A percentile compares a stretch with the other conserved stretches of the same genome.
phyloP scores from a whole-genome alignment of 2,329 filamentous ascomycete species.

The Penicillium sp. region DNA sequence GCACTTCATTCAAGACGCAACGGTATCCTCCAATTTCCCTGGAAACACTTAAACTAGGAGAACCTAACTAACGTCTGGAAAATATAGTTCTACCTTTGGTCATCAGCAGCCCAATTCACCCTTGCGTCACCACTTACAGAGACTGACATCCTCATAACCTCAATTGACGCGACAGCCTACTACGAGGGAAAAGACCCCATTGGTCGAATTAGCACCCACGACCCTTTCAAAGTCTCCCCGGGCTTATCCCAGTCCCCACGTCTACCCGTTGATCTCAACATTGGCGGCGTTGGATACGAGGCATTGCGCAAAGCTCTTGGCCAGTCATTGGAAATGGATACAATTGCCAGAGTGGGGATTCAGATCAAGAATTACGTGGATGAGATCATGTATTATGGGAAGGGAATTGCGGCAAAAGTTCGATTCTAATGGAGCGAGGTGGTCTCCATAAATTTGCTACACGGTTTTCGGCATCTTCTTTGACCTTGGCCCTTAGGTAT shows the following conservation, averaged over 20 bases:
- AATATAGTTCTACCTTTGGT: slow-evolving; percentile 70
- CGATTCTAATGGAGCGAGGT: slow-evolving; percentile 21
- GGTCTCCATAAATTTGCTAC: too few relatives aligned
- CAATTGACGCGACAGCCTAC: slow-evolving; percentile 79
- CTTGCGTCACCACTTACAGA: slow-evolving; percentile 75
- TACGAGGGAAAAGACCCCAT: slow-evolving; percentile 79
- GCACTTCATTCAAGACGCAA: slow-evolving; percentile 82
- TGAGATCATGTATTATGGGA: slow-evolving; percentile 68
- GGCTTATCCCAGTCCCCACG: slow-evolving; percentile 71
- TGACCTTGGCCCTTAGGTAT: too few relatives aligned
- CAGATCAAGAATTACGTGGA: slow-evolving; percentile 75
- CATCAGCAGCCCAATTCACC: slow-evolving; percentile 82
- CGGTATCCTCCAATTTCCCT: slow-evolving; percentile 42
- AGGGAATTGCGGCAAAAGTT: slow-evolving; percentile 69
- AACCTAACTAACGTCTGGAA: slow-evolving; percentile 3
- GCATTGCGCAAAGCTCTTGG: slow-evolving; percentile 78
- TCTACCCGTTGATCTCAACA: slow-evolving; percentile 78
- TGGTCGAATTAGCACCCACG: slow-evolving; percentile 73
- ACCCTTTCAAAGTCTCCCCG: slow-evolving; percentile 75
- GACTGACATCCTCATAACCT: slow-evolving; percentile 74
- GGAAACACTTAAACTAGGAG: not conserved
- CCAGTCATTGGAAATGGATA: slow-evolving; percentile 75
- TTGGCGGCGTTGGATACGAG: slow-evolving; percentile 78
- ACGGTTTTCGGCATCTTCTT: too few relatives aligned
- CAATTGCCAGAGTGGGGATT: slow-evolving; percentile 73